Conservation (phyloP, 805 yeast genomes). For the Ogataea dorogensis region DNA sequence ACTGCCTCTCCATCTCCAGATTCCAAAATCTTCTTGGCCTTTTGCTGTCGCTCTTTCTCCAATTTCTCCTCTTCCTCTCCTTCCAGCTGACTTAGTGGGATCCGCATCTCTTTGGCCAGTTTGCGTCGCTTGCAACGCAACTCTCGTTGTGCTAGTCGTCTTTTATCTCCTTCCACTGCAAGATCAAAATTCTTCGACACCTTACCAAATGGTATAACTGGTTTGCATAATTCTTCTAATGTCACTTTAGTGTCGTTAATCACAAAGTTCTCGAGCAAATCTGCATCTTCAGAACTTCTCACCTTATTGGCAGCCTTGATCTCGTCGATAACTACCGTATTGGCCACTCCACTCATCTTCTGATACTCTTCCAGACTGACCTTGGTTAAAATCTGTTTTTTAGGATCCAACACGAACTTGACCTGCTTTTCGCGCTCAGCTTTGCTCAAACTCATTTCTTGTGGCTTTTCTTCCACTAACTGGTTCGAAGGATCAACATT, state of each 20-base stretch:
- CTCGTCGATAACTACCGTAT: conserved; percentile 19
- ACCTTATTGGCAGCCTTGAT: conserved; percentile 33
- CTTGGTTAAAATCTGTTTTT: conserved; percentile 15
- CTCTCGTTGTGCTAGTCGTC: conserved; percentile 34
- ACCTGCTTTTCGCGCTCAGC: conserved; percentile 22
- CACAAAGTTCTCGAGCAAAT: conserved; percentile 39
- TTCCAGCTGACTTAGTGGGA: conserved; percentile 32
- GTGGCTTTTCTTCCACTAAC: not conserved
- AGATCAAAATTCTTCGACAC: conserved; percentile 55
- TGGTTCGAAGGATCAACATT: conserved; percentile 7
- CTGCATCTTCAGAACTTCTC: conserved; percentile 37
- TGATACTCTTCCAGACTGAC: conserved; percentile 26
- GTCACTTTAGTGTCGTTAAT: conserved; percentile 56
- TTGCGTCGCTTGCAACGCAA: conserved; percentile 40
- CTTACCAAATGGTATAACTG: conserved; percentile 62
- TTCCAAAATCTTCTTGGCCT: conserved; percentile 29
- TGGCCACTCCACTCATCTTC: conserved; percentile 6
- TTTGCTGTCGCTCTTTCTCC: conserved; percentile 17
- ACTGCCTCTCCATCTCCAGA: conserved; percentile 30
- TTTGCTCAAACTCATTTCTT: conserved; percentile 15
- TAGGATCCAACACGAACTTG: conserved; percentile 20
- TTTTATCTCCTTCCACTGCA: conserved; percentile 52
- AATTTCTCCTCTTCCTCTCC: conserved; percentile 18
- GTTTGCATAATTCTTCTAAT: conserved; percentile 71
- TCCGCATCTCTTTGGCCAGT: conserved; percentile 41